Evolutionary conservation across 495 filamentous ascomycete genomes (phyloP), one percentile per base, ranked within the genome.

Genomic region (Penicillium canescens): DNA sequence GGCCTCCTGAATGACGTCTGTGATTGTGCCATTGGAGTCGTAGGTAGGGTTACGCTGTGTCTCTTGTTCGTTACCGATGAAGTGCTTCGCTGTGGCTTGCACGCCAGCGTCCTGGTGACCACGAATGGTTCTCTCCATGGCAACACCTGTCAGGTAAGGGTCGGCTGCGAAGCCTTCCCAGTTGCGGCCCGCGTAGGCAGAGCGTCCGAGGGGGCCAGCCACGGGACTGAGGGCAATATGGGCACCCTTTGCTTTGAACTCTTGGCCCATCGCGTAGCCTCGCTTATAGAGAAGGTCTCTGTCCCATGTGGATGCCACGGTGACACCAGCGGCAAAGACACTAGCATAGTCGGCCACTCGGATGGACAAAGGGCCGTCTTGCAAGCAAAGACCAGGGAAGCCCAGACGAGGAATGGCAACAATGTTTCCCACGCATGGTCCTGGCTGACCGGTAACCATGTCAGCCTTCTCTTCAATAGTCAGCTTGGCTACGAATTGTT

Each of bases 401-500:
- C 69, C 63, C 50, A 75, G 60, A 16, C 67, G 62, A 9, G 68
- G 68, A 13, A 76, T 68, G 8, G 83, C 63, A 2, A 89, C 89
- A 21, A 74, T 76, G 50, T 93, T 82, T 23, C 90, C 90, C n/a
- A 95, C 90, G 57, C 90, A 92, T 50, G 82, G 78, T 42, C 87
- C 88, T 9, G 77, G 76, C 52, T 78, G 77, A 59, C 90, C 90
- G 0, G 90, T 93, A 2, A 88, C 92, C 51, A 95, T 66, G 61
- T 92, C 91, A 64, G 91, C 83, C 73, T 93, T 95, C 75, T 95
- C 90, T 18, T 85, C 68, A 33, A 92, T 67, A 0, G 87, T 92
- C 56, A 95, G 71, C 69, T 90, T 82, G 10, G 79, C 80, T 37
- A 92, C 89, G 54, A 91, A 91, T 0, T 67, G 70, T 54, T 76